Evolutionary conservation across 2,329 filamentous ascomycete species (phyloP), one percentile per base, ranked within the genome.

Genomic region (Hypoxylon sp.): DNA sequence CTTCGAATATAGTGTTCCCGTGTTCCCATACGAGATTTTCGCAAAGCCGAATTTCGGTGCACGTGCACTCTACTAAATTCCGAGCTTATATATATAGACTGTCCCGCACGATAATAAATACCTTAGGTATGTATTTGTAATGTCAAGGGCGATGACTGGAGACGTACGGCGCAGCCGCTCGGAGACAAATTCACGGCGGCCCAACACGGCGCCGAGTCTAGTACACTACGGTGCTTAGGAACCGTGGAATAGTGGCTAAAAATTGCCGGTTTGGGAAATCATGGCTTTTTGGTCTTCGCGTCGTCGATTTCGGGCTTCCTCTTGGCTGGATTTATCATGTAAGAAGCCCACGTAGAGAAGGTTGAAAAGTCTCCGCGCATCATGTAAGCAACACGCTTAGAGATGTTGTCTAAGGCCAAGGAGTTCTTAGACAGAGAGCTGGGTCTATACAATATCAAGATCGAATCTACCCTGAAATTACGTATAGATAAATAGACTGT

Each of bases 131-230:
- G 8, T 26, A 50, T 50, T 48, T 46, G 32, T 57, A 53, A 54
- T 43, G 20, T n/a, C n/a, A n/a, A 22, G 26, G 34, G 22, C 7
- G 17, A 41, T 15, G 11, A n/a, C 10, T n/a, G n/a, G 20, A 39
- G 22, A 19, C 7, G 6, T 4, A 44, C 17, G 6, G 26, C 7
- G 8, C 17, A 34, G 10, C 26, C 15, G 30, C 46, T 64, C 60
- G 56, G 60, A 59, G 51, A 64, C 55, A 59, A 55, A 51, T 46
- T 41, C 28, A 59, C 6, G 6, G 34, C 55, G 60, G 60, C 20
- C n/a, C 39, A 59, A 59, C 55, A 55, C 55, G 37, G 60, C 50
- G 46, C 60, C 55, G 60, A 63, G 11, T 55, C 20, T 13, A 30
- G 15, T 15, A 44, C 28, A 28, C 37, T 34, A 44, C 34, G 20